Evolutionary conservation across 2,329 filamentous ascomycete genomes (phyloP).

Genomic region (Xylaria sp.): DNA sequence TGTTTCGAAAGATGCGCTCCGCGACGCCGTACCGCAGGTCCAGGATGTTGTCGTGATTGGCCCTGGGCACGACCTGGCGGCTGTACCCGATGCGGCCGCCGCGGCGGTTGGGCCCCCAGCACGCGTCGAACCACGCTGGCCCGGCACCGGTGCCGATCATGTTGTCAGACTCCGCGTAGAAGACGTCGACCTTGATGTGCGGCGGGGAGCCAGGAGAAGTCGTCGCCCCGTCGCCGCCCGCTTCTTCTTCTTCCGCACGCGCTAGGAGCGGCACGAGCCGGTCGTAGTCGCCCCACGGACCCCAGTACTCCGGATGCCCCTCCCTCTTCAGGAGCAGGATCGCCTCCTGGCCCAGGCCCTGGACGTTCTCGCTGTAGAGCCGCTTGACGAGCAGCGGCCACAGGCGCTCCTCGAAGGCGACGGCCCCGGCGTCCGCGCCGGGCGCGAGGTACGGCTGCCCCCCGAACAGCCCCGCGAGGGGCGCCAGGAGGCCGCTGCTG

Average conservation of each 20-base stretch:
- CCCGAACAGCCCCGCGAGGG: constrained; percentile 1
- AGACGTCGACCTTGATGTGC: constrained; percentile 23
- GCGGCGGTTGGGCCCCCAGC: constrained; percentile 24
- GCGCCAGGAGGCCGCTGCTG: constrained; percentile 16
- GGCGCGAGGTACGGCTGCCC: constrained; percentile 4
- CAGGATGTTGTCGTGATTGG: constrained; percentile 25
- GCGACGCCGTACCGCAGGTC: constrained; percentile 23
- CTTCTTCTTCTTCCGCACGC: constrained; percentile 14
- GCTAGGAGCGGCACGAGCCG: constrained; percentile 25
- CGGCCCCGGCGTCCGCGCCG: constrained; percentile 14
- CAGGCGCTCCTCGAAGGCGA: constrained; percentile 19
- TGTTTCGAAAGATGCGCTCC: constrained; percentile 17
- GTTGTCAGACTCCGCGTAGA: constrained; percentile 26
- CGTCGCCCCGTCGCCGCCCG: not conserved
- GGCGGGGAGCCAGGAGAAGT: not conserved
- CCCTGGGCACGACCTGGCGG: constrained; percentile 16
- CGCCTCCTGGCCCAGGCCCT: constrained; percentile 24
- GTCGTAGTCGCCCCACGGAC: constrained; percentile 25
- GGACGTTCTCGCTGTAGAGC: constrained; percentile 12
- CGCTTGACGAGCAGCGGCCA: constrained; percentile 6
- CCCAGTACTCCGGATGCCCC: constrained; percentile 23
- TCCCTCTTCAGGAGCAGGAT: constrained; percentile 26
- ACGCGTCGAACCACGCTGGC: constrained; percentile 25
- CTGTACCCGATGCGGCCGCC: constrained; percentile 22
- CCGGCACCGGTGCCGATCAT: constrained; percentile 25